Evolutionary conservation across 1,284 basidiomycete species (phyloP), one percentile per base, ranked within the genome.

Genomic region (Trichosporon ovoides): DNA sequence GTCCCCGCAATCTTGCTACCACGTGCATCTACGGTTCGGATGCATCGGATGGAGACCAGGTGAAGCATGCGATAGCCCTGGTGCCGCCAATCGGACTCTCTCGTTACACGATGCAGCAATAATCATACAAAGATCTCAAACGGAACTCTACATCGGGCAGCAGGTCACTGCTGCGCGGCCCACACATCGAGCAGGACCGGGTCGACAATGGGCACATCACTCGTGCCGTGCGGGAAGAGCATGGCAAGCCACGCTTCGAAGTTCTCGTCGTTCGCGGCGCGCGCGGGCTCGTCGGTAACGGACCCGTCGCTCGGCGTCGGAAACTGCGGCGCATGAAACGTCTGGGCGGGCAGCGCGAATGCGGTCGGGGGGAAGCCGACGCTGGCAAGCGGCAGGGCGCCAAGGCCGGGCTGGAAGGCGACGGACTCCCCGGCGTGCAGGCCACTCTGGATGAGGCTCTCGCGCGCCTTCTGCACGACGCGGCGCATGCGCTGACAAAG

Each of bases 191-290:
- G 43, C 24, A 48, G 43, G 16, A 22, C 43, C 43, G 43, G 43
- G 22, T 48, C 43, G 14, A 48, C 43, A n/a, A 48, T 24, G 14
- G 43, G 43, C 43, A 48, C 28, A 16, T 48, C 43, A 7, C 43
- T 24, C 24, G 43, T 48, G 1, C 43, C 43, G 14, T 49, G 35
- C 9, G 57, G 58, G 58, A 59, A 59, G 22, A 59, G 58, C 53
- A 56, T 56, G 24, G 58, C 58, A 19, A 59, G 53, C 58, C 58
- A 59, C 16, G 54, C 54, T 19, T 59, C 58, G 19, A 59, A 59
- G 40, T 59, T 54, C 38, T 55, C 58, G 35, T 59, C 58, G 40
- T 53, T 53, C 7, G 49, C 43, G 14, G 49, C 46, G 4, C 51
- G 58, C 14, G 40, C 51, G 1, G 43, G 16, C 14, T 48, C 43